Conservation (phyloP, 2,329 filamentous ascomycete genomes). For the Botryosphaeria dothidea region DNA sequence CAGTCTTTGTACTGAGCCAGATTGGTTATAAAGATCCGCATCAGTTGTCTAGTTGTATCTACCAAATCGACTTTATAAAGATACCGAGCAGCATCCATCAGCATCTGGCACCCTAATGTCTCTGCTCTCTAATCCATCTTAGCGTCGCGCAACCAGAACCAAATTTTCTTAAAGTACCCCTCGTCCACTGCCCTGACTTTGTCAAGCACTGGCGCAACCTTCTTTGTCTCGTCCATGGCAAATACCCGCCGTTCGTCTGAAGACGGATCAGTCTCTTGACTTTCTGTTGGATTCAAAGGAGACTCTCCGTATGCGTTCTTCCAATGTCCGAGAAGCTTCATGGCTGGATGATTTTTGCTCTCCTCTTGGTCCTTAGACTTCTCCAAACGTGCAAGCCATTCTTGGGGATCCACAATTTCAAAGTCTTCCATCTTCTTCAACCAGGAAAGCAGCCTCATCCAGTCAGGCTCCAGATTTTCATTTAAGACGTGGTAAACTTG, state of each 20-base stretch:
- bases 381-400: slow-evolving; percentile 48
- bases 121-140: not conserved
- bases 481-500: slow-evolving; percentile 54
- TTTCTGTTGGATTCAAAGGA: not conserved
- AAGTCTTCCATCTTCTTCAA: slow-evolving; percentile 40
- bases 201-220: slow-evolving; percentile 36
- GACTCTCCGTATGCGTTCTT: slow-evolving; percentile 31
- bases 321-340: slow-evolving; percentile 54
- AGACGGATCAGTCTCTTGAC: not conserved
- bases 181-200: slow-evolving; percentile 44
- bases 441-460: slow-evolving; percentile 51
- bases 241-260: slow-evolving; percentile 29
- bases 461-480: slow-evolving; percentile 43
- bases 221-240: slow-evolving; percentile 35
- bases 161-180: slow-evolving; percentile 45
- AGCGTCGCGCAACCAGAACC: slow-evolving; percentile 36
- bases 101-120: not conserved
- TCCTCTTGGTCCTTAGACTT: not conserved
- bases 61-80: no score
- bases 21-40: no score
- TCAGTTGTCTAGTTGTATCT: no score
- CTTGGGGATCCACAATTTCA: slow-evolving; percentile 41
- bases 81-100: not conserved
- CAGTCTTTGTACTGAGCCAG: no score
- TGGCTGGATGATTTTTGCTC: slow-evolving; percentile 42